phyloP scores from a whole-genome alignment of 202 grass and related monocot genomes.

The Panicum virgatum region DNA sequence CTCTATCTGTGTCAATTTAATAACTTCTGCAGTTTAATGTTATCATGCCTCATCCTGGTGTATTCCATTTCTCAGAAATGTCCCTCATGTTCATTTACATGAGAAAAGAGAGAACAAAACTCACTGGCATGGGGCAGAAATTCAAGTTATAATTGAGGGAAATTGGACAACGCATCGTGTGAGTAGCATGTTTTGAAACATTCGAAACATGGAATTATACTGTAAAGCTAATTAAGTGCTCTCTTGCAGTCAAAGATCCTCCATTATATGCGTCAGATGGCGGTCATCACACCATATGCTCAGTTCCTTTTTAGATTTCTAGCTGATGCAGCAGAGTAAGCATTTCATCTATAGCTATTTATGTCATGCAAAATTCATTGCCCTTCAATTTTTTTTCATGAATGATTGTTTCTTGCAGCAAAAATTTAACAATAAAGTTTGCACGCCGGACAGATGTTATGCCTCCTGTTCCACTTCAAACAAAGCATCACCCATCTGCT shows the following conservation, averaged over 20 bases:
- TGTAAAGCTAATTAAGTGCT: neutral
- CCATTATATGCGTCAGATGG: conserved; percentile 98
- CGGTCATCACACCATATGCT: conserved; percentile 92
- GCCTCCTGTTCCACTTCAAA: conserved; percentile 89
- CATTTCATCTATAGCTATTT: conserved; percentile 32
- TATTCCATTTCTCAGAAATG: conserved; percentile 68
- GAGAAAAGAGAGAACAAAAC: conserved; percentile 85
- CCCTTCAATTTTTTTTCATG: conserved; percentile 22
- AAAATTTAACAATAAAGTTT: conserved; percentile 90
- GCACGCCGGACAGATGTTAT: conserved; percentile 85
- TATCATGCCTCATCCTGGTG: conserved; percentile 37
- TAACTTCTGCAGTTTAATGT: conserved; percentile 26
- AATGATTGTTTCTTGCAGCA: conserved; percentile 53
- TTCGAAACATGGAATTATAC: conserved; percentile 8
- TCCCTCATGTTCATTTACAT: conserved; percentile 96
- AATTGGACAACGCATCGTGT: conserved; percentile 97
- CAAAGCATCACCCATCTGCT: conserved; percentile 94
- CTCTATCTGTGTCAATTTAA: conserved; percentile 16
- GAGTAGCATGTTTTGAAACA: conserved; percentile 36
- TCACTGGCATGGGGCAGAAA: conserved; percentile 89
- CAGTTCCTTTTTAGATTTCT: conserved; percentile 92
- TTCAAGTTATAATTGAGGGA: conserved; percentile 98
- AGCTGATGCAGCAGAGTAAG: conserved; percentile 80
- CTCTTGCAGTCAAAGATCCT: conserved; percentile 87
- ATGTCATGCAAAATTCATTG: conserved; percentile 17